Evolutionary conservation across 257 asterid species (phyloP).

Genomic region (Solanum appendiculatum): DNA sequence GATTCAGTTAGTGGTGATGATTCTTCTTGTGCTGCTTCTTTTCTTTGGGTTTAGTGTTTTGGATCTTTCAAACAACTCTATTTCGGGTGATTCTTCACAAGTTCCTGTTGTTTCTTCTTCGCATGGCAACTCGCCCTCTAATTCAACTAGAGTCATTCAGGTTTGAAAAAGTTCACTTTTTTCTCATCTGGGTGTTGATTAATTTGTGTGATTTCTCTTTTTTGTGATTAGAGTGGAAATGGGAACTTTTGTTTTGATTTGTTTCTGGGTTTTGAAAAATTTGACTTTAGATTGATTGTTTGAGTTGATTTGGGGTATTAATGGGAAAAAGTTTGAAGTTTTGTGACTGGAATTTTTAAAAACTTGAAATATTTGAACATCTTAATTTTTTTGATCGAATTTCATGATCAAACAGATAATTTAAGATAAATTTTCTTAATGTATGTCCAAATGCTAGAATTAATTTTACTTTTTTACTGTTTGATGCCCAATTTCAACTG

Average conservation of each 20-base stretch:
- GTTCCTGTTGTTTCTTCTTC: neutral
- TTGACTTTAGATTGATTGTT: neutral
- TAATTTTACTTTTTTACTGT: too few species aligned
- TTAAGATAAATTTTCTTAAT: too few species aligned
- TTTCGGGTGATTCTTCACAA: conserved; percentile 13
- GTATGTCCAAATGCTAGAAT: too few species aligned
- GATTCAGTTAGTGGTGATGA: conserved; percentile 57
- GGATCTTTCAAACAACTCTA: conserved; percentile 20
- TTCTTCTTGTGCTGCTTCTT: conserved; percentile 52
- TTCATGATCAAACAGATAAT: too few species aligned
- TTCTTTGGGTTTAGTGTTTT: conserved; percentile 38
- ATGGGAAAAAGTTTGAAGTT: neutral
- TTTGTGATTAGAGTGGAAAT: neutral
- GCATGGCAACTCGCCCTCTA: neutral
- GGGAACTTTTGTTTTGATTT: neutral
- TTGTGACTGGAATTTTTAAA: too few species aligned
- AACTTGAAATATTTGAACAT: too few species aligned
- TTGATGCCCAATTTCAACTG: neutral
- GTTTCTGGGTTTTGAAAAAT: neutral
- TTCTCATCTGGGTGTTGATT: neutral
- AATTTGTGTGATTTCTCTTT: neutral
- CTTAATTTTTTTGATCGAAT: too few species aligned
- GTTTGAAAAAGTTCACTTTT: neutral
- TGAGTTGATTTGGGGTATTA: neutral
- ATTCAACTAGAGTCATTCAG: neutral